These are phyloP conservation scores for Diplodia corticola DNA, from an alignment of 2,329 filamentous ascomycete genomes.

Conservation along the genomic window DNA sequence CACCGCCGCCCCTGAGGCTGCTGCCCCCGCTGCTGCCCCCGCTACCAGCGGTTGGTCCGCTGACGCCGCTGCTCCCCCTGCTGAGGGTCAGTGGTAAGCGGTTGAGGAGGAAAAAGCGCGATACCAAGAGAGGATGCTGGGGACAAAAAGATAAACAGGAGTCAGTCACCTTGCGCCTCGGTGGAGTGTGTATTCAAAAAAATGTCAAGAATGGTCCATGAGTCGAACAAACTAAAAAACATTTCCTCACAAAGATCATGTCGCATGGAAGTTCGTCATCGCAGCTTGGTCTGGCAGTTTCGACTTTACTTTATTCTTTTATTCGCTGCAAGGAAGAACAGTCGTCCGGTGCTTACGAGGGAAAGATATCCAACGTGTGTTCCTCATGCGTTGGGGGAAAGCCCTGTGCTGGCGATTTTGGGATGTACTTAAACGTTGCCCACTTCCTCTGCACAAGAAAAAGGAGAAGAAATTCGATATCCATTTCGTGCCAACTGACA, in stretches of 20 bases:
- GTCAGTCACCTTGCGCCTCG: conserved; percentile 20
- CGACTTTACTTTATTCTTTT: not conserved
- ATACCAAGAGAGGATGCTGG: conserved; percentile 18
- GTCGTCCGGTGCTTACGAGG: conserved; percentile 83
- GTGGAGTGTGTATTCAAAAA: conserved; percentile 24
- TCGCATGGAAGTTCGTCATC: not conserved
- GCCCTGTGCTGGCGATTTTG: conserved; percentile 85
- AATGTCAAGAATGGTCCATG: conserved; percentile 21
- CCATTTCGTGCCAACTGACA: conserved; percentile 20
- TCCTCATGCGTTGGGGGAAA: conserved; percentile 74
- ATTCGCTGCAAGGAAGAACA: conserved; percentile 14
- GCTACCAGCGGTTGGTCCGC: conserved; percentile 52
- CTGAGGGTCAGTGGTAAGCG: conserved; percentile 48
- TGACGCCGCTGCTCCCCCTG: conserved; percentile 37
- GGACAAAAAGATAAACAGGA: conserved; percentile 19
- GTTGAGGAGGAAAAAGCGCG: conserved; percentile 17
- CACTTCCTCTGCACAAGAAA: conserved; percentile 36
- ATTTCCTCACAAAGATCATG: not conserved
- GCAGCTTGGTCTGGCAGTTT: conserved; percentile 16
- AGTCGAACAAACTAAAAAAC: conserved; percentile 19
- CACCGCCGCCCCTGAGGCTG: conserved; percentile 47
- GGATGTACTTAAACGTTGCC: conserved; percentile 89
- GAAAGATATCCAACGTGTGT: conserved; percentile 84
- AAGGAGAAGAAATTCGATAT: conserved; percentile 5
- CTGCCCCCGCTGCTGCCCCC: conserved; percentile 48